A percentile compares a stretch with the other conserved stretches of the same genome.
These are phyloP conservation scores for Nitzschia sp. DNA, from an alignment of 108 stramenopile genomes.

Conservation along the genomic window DNA sequence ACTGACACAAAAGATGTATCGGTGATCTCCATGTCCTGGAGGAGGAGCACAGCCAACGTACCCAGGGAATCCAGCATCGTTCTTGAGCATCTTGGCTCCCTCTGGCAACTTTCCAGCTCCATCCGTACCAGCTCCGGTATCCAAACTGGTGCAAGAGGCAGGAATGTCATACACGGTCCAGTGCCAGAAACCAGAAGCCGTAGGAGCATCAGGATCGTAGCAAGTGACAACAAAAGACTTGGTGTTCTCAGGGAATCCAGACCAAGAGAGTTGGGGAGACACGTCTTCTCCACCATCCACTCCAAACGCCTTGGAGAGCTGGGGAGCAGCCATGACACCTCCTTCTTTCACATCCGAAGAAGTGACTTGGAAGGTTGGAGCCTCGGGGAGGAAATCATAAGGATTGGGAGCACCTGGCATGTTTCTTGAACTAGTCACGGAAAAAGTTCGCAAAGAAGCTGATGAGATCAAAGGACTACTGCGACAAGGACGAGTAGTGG, in stretches of 20 bases:
- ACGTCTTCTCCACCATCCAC: slow-evolving; percentile 34
- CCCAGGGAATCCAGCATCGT: slow-evolving; percentile 39
- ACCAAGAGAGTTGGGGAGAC: slow-evolving; percentile 24
- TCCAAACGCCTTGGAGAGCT: slow-evolving; percentile 34
- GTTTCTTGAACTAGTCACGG: not conserved
- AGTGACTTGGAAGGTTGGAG: slow-evolving; percentile 20
- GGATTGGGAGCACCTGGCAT: slow-evolving; percentile 23
- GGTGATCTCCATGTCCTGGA: slow-evolving; percentile 32
- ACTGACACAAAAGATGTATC: slow-evolving; percentile 36
- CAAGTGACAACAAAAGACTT: slow-evolving; percentile 34
- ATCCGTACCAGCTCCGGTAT: slow-evolving; percentile 18
- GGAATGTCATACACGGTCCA: slow-evolving; percentile 36
- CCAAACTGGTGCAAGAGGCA: slow-evolving; percentile 13
- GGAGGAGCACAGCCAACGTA: slow-evolving; percentile 29
- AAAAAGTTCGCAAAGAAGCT: too few relatives aligned
- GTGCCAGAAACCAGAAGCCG: slow-evolving; percentile 35
- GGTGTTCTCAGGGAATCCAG: slow-evolving; percentile 16
- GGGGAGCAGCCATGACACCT: slow-evolving; percentile 28
- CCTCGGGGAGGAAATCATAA: slow-evolving; percentile 21
- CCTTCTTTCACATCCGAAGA: slow-evolving; percentile 27
- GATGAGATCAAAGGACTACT: too few relatives aligned
- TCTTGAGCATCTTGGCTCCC: slow-evolving; percentile 39
- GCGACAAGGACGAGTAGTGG: too few relatives aligned
- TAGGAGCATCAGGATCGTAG: slow-evolving; percentile 37
- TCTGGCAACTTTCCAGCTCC: slow-evolving; percentile 8